Percentiles rank a stretch among this genome's conserved stretches.
These are phyloP conservation scores for Ensete ventricosum DNA, from an alignment of 176 grass and related monocot species.

Conservation along the genomic window DNA sequence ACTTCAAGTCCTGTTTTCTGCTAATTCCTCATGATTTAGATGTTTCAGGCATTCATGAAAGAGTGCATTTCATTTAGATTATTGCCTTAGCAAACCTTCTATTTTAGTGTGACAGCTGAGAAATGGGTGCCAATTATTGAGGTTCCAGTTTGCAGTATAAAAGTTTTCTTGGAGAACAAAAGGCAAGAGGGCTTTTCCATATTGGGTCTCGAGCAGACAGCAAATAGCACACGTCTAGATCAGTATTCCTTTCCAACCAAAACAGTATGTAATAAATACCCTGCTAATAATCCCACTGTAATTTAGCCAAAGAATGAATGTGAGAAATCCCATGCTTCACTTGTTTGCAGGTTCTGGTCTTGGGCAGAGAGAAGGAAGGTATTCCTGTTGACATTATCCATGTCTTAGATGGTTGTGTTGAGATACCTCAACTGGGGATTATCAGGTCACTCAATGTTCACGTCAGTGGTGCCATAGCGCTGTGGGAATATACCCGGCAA, in stretches of 20 bases:
- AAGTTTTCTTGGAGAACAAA: constrained; percentile 58
- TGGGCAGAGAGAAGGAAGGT: constrained; percentile 84
- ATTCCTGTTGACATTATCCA: constrained; percentile 89
- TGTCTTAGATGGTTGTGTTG: constrained; percentile 62
- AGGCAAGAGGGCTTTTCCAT: constrained; percentile 53
- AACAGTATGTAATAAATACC: constrained; percentile 31
- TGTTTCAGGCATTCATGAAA: background rate
- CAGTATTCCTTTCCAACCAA: constrained; percentile 55
- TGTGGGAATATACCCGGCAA: constrained; percentile 90
- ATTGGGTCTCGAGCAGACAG: constrained; percentile 87
- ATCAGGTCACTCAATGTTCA: constrained; percentile 89
- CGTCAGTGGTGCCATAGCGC: constrained; percentile 80
- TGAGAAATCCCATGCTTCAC: background rate
- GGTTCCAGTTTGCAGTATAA: constrained; percentile 55
- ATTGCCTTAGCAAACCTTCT: background rate
- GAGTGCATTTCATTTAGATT: background rate
- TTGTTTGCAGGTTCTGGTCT: constrained; percentile 42
- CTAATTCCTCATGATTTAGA: background rate
- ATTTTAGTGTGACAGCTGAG: constrained; percentile 69
- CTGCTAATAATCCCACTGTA: background rate
- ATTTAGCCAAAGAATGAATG: background rate
- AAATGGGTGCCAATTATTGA: constrained; percentile 82
- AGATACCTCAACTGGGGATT: constrained; percentile 85
- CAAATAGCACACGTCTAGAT: constrained; percentile 63
- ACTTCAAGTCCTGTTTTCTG: background rate